Conservation (phyloP, 352 stramenopile genomes). For the Thraustotheca clavata region DNA sequence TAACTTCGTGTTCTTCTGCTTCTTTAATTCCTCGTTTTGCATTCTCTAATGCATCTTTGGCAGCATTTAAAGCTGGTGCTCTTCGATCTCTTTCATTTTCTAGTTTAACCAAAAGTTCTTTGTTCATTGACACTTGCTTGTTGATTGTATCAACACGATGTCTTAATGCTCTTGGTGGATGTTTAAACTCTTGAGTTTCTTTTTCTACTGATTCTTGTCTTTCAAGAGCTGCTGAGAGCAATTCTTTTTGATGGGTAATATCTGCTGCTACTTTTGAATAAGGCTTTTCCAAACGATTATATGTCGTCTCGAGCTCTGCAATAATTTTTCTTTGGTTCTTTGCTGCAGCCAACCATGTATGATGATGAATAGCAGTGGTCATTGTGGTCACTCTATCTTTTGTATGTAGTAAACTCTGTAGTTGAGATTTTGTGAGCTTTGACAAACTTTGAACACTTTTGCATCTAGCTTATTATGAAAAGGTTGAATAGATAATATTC, state of each 20-base stretch:
- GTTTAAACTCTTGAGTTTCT: conserved; percentile 11
- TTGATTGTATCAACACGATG: neutral
- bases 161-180: conserved; percentile 15
- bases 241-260: neutral
- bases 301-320: neutral
- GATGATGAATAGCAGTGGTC: neutral
- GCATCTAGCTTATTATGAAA: neutral
- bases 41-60: conserved; percentile 21
- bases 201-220: conserved; percentile 21
- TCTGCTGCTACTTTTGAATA: neutral
- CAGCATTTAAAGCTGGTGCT: conserved; percentile 5
- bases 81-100: conserved; percentile 22
- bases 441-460: neutral
- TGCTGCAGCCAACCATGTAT: neutral
- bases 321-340: neutral
- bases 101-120: conserved; percentile 13
- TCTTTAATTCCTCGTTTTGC: conserved; percentile 24
- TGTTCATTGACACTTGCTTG: neutral
- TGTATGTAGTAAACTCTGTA: neutral
- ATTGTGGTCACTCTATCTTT: conserved; percentile 7
- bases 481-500: neutral
- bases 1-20: conserved; percentile 38
- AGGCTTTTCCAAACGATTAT: neutral
- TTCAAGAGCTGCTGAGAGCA: conserved; percentile 24
- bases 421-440: neutral